A percentile compares a stretch with the other conserved stretches of the same genome.
Conservation (phyloP, 805 yeast genomes). For the Lipomyces kockii region DNA sequence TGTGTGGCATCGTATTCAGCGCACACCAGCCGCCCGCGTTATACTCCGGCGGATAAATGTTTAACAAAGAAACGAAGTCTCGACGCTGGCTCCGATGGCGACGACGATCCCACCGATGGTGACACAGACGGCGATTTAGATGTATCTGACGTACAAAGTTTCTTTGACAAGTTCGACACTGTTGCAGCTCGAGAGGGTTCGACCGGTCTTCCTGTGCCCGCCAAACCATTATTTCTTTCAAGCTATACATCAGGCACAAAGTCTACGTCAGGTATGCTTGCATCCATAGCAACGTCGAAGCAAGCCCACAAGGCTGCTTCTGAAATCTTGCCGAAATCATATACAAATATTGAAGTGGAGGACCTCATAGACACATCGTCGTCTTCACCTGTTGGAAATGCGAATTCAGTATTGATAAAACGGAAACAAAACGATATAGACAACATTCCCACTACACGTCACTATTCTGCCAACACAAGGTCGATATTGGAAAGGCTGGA, state of each 20-base stretch:
- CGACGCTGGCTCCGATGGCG: not conserved
- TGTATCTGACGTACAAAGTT: not conserved
- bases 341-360: not conserved
- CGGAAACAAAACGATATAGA: slow-evolving; percentile 1
- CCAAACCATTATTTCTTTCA: not conserved
- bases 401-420: not conserved
- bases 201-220: not conserved
- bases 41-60: not conserved
- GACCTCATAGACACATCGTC: not conserved
- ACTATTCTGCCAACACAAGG: not conserved
- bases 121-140: not conserved
- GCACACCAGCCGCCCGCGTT: not conserved
- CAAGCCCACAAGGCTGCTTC: not conserved
- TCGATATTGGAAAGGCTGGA: slow-evolving; percentile 2
- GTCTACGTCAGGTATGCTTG: not conserved
- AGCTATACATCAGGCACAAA: not conserved
- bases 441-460: not conserved
- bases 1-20: not conserved
- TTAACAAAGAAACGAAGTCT: not conserved
- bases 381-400: not conserved
- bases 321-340: not conserved
- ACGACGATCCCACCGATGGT: not conserved
- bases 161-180: not conserved
- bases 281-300: not conserved
- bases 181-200: not conserved